Evolutionary conservation across 106 monocot species (phyloP), one percentile per base, ranked within the genome.

Genomic region (Dendrobium officinale): DNA sequence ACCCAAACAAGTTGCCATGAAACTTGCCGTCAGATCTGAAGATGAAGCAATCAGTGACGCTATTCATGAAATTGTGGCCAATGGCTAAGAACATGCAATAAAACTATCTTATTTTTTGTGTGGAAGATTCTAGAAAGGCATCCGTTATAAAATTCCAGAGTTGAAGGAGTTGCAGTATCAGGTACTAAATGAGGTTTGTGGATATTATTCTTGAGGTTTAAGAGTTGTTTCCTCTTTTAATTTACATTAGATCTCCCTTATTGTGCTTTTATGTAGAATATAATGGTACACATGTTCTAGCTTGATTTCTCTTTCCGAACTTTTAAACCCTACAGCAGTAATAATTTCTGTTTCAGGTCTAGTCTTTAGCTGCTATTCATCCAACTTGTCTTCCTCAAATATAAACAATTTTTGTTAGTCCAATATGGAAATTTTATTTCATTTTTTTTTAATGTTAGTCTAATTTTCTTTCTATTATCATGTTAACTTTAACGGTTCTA

Each of bases 1-100:
- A 64, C 83, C 90, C 6, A 99, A 87, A 80, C 95, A 99, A 78
- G 92, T 99, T 20, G 98, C 98, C 0, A 99, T 99, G 98, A 99
- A 99, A 80, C 90, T 99, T 41, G 91, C 89, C 2, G 98, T 99
- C 18, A 88, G 98, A 85, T 95, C 98, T 9, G 98, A 95, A 15
- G 92, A 93, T 67, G 84, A 77, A 40, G 83, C 85, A 16, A 73
- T 27, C 27, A 27, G 27, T 27, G 27, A 27, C 24, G 86, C 81
- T 2, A 95, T 99, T 83, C 98, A 99, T 79, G 93, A 93, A 84
- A 95, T 99, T n/a, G 91, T 95, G 22, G 87, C 90, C 16, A 88
- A 80, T 56, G 92, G 93, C 78, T 96, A 85, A 83, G 6, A 41
- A 72, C 2, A 2, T 17, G 27, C 40, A 41, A 13, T 6, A 45